Conservation (phyloP, 164 flowering plant species). For the Magnolia changhungtana region DNA sequence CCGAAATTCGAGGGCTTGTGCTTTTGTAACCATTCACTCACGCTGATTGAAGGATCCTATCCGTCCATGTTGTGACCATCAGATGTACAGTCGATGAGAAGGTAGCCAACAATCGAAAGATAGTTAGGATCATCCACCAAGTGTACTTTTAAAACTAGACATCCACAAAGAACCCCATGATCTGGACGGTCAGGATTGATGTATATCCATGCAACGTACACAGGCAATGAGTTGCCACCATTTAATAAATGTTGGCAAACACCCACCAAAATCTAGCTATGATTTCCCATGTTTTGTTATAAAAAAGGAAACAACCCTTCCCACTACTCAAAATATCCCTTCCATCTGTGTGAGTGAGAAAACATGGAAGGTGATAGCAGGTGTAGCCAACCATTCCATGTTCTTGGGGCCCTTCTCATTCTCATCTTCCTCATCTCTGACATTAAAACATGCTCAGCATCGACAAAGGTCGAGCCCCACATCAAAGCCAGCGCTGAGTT, state of each 20-base stretch:
- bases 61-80: neutral
- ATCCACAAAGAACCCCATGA: neutral
- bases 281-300: neutral
- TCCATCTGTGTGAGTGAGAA: neutral
- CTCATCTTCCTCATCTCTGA: neutral
- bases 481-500: conserved; percentile 21
- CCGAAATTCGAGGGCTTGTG: neutral
- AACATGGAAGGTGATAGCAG: neutral
- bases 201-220: neutral
- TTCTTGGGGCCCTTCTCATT: neutral
- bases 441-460: neutral
- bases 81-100: neutral
- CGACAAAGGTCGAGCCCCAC: neutral
- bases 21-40: neutral
- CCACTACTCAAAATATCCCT: neutral
- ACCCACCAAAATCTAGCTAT: neutral
- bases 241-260: neutral
- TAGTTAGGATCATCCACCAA: neutral
- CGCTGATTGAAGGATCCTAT: too few species aligned
- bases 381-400: neutral
- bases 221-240: neutral
- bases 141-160: too few species aligned
- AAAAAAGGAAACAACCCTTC: neutral
- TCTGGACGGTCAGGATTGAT: neutral
- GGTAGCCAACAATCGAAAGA: neutral